Conservation (phyloP, 2,329 filamentous ascomycete species). For the Verticillium klebahnii region DNA sequence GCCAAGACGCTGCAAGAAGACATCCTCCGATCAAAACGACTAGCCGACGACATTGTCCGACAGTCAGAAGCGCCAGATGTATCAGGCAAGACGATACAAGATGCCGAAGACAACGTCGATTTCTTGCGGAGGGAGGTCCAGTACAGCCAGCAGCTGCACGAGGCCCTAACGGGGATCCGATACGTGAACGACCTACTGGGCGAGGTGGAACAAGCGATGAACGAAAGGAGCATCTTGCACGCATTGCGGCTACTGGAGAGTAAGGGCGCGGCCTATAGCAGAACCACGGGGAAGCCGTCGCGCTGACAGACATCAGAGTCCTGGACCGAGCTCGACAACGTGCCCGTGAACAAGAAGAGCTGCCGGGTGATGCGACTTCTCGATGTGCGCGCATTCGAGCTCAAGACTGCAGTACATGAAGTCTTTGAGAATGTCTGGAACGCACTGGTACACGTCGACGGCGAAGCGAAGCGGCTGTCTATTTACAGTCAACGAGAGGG, state of each 20-base stretch:
- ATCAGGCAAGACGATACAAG: constrained; percentile 46
- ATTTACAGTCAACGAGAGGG: constrained; percentile 50
- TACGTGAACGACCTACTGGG: constrained; percentile 57
- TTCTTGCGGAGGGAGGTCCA: constrained; percentile 54
- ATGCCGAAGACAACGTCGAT: constrained; percentile 49
- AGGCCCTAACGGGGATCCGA: constrained; percentile 46
- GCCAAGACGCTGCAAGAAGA: constrained; percentile 82
- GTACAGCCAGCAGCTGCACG: constrained; percentile 54
- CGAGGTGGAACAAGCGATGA: constrained; percentile 53
- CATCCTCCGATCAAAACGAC: constrained; percentile 72
- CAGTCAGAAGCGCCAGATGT: constrained; percentile 63
- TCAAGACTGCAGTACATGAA: constrained; percentile 63
- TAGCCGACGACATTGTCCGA: constrained; percentile 76
- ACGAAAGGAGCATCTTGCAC: constrained; percentile 52
- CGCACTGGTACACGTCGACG: constrained; percentile 59
- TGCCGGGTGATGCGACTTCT: constrained; percentile 63
- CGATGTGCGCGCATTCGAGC: constrained; percentile 57
- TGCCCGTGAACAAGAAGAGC: constrained; percentile 57
- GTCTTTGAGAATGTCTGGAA: constrained; percentile 69
- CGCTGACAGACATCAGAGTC: constrained; percentile 38
- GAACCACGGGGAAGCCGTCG: neutral
- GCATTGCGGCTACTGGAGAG: constrained; percentile 53
- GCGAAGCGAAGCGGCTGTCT: constrained; percentile 46
- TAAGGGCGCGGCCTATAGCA: constrained; percentile 24
- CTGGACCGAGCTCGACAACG: constrained; percentile 51